Base-by-base conservation (phyloP, 768 basidiomycete genomes). In the Collybiopsis confluens region DNA sequence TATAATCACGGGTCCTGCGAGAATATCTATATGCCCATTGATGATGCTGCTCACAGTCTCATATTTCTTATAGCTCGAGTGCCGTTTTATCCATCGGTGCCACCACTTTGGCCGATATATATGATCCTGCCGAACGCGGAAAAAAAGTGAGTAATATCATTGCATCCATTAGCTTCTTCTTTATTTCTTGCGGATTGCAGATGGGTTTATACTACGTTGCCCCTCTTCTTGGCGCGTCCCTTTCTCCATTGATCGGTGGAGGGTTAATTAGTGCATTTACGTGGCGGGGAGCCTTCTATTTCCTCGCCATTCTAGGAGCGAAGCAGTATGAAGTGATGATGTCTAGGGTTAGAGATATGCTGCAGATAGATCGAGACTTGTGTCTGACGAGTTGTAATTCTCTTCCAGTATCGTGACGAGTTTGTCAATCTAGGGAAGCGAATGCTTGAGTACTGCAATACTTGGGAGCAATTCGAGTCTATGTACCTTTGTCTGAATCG, bases 261-360 rank as follows among this genome's bases (percentile, higher is more conserved):
- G 75, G 69, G 3, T 68, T 91, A 2, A 84, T 88, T 0, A 74
- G 82, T 51, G 77, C 72, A 0, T 85, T 85, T 65, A 77, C 73
- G 47, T 96, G 94, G 93, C 79, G 89, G 30, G 81, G 85, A 5
- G 80, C 83, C 0, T 92, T 95, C 65, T 95, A 88, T 79, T 91
- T 94, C 65, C 77, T 93, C 18, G 72, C 79, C 1, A 83, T 84
- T 28, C 74, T 86, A 50, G 79, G 79, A 7, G 82, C 35, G 16
- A 36, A 36, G 35, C 35, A 36, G 35, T 36, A 36, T 8, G 35
- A 36, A 8, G 35, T 36, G 16, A 36, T 36, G 35, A 36, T 16
- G 16, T 36, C 35, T 16, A 36, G 8, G 16, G 35, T 36, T 16
- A 36, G 35, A 8, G 35, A 36, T 16, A 36, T 8, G n/a, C n/a